Percentiles rank a stretch among this genome's conserved stretches.
Conservation (phyloP, 75 land plant genomes). For the Cryptomeria japonica region DNA sequence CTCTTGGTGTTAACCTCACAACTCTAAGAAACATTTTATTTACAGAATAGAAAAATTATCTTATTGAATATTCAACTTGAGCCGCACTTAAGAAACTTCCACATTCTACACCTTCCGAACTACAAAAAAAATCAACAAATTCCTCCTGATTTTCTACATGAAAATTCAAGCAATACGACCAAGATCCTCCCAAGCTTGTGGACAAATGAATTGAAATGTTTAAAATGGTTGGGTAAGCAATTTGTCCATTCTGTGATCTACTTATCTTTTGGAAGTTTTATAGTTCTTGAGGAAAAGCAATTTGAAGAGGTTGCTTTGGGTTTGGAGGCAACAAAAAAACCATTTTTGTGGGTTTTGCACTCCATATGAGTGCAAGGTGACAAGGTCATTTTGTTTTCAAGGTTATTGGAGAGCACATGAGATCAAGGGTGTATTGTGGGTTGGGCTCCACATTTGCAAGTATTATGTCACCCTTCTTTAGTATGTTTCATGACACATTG, state of each 20-base stretch:
- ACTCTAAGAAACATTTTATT: no score
- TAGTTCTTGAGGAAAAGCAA: not conserved
- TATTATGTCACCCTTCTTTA: slow-evolving; percentile 24
- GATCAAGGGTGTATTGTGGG: slow-evolving; percentile 1
- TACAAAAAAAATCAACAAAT: no score
- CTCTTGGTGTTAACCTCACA: no score
- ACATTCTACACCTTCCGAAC: no score
- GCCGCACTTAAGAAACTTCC: no score
- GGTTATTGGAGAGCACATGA: not conserved
- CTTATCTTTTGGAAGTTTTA: slow-evolving; percentile 5
- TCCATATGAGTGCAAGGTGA: not conserved
- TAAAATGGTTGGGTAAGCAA: not conserved
- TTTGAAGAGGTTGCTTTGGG: slow-evolving; percentile 8
- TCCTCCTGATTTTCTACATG: not conserved
- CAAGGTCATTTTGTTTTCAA: not conserved
- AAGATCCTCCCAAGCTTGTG: not conserved
- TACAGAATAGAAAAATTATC: no score
- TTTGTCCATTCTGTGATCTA: not conserved
- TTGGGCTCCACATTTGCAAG: slow-evolving; percentile 24
- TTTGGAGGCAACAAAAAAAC: not conserved
- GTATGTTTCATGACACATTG: slow-evolving; percentile 9
- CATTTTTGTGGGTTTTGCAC: slow-evolving; percentile 6
- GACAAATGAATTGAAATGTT: not conserved
- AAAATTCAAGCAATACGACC: not conserved
- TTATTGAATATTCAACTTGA: no score